Evolutionary conservation across 2,329 filamentous ascomycete genomes (phyloP), one percentile per base, ranked within the genome.

Genomic region (Penicillium sp.): DNA sequence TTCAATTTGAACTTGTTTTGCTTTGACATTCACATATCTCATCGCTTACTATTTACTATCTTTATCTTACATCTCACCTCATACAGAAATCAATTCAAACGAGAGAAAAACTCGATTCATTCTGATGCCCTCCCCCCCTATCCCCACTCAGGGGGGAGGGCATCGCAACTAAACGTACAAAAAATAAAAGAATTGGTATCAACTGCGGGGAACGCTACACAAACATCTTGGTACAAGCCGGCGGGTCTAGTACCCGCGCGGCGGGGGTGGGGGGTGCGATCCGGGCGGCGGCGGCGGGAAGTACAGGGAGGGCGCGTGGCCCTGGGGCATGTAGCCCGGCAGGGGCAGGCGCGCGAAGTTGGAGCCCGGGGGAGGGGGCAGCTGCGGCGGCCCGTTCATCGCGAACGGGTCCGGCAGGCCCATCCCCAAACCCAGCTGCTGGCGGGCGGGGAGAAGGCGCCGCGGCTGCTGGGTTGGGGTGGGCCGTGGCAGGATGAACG

Each of bases 311-410:
- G 53, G 57, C 21, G 60, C 33, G 25, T 49, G 52, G 27, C 53
- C 53, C 53, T 50, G 53, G 35, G 53, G 37, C 50, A 73, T 49
- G 49, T 69, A 73, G 6, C 65, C 68, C 7, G 71, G 71, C 19
- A 70, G 57, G 15, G 69, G 69, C 48, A 73, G 67, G 21, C 69
- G 66, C 19, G 69, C 69, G 54, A 77, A 76, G 52, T 72, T 70
- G 6, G 75, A 73, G 13, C 73, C 72, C n/a, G 70, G 72, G 7
- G 73, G 75, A 19, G 74, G 73, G 15, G 75, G 75, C 10, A 77
- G 72, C 52, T 75, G 75, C n/a, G 71, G 75, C 19, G 70, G 70
- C 2, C 72, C 68, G 27, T 63, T 67, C 59, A 71, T 64, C n/a
- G 70, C 65, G 57, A 77, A 77, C 15, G 73, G 72, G 54, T 76